Base-by-base conservation (phyloP, 202 grass and related monocot genomes). In the Carex arenaria region DNA sequence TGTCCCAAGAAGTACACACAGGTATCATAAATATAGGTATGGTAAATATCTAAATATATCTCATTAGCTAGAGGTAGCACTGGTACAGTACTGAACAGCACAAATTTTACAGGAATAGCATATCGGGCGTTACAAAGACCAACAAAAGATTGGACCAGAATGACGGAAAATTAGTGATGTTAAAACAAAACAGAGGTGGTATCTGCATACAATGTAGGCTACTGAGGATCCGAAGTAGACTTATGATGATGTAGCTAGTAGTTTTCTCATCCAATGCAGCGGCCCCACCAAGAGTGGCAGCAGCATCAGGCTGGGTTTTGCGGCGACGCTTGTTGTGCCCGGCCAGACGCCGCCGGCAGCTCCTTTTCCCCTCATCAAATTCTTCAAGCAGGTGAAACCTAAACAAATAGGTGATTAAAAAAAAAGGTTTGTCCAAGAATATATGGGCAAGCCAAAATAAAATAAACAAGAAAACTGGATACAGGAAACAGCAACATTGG, bases 331-430 rank as follows among this genome's bases (percentile, higher is more conserved):
- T 98, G 74, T 98, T 98, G 78, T 98, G 95, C 40, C 95, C 95
- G 68, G 91, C 91, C 85, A 95, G 89, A 77, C 95, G 93, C 47
- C 95, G 87, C 34, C 95, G 90, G 62, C 95, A 98, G 63, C 95
- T 98, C 83, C 95, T 84, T 81, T 95, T 98, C 55, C 89, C 95
- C 85, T 98, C 95, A 82, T 98, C 95, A 86, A 98, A 98, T 87
- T 98, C 95, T 90, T 95, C 83, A 53, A 98, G 86, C 80, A 87
- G 86, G 80, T 98, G 95, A 89, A 98, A 98, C 74, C 95, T 95
- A 79, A 70, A 90, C 22, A 89, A 15, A 49, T 57, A 81, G 75
- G 86, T 19, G 40, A 79, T 72, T 5, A 45, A 81, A 11, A 2
- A 80, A 80, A 80, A 47, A 51, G 9, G 53, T 49, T 84, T 55